phyloP scores from a whole-genome alignment of 2,329 filamentous ascomycete genomes.

The Tolypocladium capitatum region DNA sequence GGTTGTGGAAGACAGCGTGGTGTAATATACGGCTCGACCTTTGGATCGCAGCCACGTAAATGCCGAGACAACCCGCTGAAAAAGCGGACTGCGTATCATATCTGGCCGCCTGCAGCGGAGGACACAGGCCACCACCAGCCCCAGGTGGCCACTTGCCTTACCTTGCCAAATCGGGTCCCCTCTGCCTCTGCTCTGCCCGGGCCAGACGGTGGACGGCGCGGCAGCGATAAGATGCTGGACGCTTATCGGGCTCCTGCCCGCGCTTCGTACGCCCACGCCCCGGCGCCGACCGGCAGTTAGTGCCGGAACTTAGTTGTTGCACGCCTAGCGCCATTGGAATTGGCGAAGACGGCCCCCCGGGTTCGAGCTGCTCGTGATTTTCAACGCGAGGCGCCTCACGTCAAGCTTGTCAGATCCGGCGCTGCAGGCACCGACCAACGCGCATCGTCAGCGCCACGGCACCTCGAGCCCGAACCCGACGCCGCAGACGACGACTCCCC shows the following conservation, averaged over 20 bases:
- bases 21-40: no score
- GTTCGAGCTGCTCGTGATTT: slow-evolving; percentile 24
- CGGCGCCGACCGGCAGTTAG: slow-evolving; percentile 6
- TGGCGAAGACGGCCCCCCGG: slow-evolving; percentile 27
- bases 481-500: not conserved
- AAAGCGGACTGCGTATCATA: not conserved
- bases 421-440: slow-evolving; percentile 3
- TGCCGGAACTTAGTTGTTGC: slow-evolving; percentile 23
- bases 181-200: no score
- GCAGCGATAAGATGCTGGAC: slow-evolving; percentile 8
- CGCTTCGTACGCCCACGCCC: slow-evolving; percentile 5
- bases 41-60: not conserved
- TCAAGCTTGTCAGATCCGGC: slow-evolving; percentile 2
- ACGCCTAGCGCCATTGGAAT: slow-evolving; percentile 27
- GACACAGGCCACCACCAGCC: no score
- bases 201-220: no score
- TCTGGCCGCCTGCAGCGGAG: no score
- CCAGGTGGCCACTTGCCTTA: no score
- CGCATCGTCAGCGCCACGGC: not conserved
- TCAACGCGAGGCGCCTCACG: slow-evolving; percentile 17
- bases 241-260: not conserved
- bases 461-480: not conserved
- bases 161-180: no score
- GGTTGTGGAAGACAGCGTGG: no score
- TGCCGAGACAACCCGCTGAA: not conserved